Percentiles rank a stretch among this genome's conserved stretches.
These are phyloP conservation scores for Nicotiana paniculata DNA, from an alignment of 257 asterid genomes.

Conservation along the genomic window DNA sequence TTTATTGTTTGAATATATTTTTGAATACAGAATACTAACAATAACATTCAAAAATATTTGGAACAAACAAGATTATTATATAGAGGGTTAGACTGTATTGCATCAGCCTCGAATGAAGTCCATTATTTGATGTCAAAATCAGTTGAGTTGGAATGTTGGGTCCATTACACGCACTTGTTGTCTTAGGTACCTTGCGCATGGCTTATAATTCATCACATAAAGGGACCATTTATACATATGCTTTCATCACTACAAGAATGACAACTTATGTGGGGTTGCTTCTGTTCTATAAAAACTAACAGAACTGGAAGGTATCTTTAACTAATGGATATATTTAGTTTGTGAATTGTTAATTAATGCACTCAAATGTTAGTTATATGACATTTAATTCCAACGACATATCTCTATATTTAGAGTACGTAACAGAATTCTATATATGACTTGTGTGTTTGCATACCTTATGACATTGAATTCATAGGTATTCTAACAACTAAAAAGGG, in stretches of 20 bases:
- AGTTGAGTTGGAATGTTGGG: constrained; percentile 20
- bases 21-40: no score
- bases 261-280: not conserved
- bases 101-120: not conserved
- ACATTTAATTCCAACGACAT: not conserved
- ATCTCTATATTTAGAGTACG: not conserved
- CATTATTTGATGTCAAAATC: constrained; percentile 9
- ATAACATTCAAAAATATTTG: no score
- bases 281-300: not conserved
- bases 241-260: not conserved
- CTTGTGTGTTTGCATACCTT: not conserved
- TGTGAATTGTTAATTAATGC: not conserved
- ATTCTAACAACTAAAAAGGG: no score
- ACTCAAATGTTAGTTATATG: not conserved
- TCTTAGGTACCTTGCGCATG: not conserved
- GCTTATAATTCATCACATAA: not conserved
- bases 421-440: not conserved
- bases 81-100: no score
- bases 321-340: not conserved
- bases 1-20: no score
- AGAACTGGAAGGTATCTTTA: not conserved
- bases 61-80: no score
- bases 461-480: not conserved
- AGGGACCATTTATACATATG: not conserved
- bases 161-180: constrained; percentile 3